phyloP scores from a whole-genome alignment of 306 rosid species.

The Astragalus glycyphyllos region DNA sequence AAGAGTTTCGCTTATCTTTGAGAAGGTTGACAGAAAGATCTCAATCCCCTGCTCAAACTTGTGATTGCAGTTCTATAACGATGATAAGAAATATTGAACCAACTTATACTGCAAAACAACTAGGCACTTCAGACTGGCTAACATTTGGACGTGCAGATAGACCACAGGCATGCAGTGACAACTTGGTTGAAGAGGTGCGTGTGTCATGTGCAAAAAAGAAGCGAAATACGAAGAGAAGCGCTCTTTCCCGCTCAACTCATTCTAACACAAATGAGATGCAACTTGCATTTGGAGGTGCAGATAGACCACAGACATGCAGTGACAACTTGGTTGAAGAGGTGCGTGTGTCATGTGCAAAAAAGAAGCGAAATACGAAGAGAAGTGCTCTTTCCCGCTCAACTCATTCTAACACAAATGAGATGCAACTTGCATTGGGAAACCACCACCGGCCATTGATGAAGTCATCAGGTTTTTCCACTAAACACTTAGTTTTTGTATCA shows the following conservation, averaged over 20 bases:
- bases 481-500: slow-evolving; percentile 21
- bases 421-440: slow-evolving; percentile 47
- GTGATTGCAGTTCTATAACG: slow-evolving; percentile 47
- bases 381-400: slow-evolving; percentile 42
- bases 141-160: slow-evolving; percentile 37
- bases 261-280: slow-evolving; percentile 46
- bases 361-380: slow-evolving; percentile 60
- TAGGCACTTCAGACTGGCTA: slow-evolving; percentile 35
- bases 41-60: slow-evolving; percentile 46
- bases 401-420: slow-evolving; percentile 44
- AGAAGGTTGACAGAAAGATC: slow-evolving; percentile 56
- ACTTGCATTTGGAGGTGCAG: slow-evolving; percentile 41
- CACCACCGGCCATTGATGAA: slow-evolving; percentile 41
- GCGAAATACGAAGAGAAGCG: slow-evolving; percentile 54
- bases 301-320: slow-evolving; percentile 48
- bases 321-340: slow-evolving; percentile 50
- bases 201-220: slow-evolving; percentile 59
- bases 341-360: slow-evolving; percentile 53
- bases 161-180: slow-evolving; percentile 51
- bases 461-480: slow-evolving; percentile 59
- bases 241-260: slow-evolving; percentile 42
- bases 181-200: slow-evolving; percentile 46
- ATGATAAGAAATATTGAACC: slow-evolving; percentile 44
- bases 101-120: slow-evolving; percentile 45
- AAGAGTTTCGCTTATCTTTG: slow-evolving; percentile 42